Conservation (phyloP, 164 flowering plant genomes). For the Echeveria elegans region DNA sequence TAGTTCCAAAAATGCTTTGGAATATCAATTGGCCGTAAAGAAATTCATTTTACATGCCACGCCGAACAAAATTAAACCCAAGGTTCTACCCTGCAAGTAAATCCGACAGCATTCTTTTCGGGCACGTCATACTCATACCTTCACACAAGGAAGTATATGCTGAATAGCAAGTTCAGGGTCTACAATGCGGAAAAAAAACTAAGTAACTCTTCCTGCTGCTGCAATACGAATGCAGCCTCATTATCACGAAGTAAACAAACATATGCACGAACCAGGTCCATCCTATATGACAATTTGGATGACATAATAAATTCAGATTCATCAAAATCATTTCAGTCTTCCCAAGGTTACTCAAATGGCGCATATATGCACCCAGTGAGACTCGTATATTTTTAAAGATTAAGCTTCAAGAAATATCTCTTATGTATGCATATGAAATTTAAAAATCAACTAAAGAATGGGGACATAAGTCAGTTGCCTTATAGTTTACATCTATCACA, state of each 20-base stretch:
- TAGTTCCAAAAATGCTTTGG: no score
- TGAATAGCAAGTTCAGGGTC: slow-evolving; percentile 83
- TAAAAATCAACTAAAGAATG: no score
- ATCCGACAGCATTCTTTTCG: no score
- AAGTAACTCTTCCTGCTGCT: slow-evolving; percentile 94
- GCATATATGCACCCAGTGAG: no score
- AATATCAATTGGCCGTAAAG: no score
- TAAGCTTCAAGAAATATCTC: no score
- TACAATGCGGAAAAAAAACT: slow-evolving; percentile 73
- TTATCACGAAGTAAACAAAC: slow-evolving; percentile 91
- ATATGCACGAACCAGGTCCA: slow-evolving; percentile 91
- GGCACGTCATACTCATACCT: slow-evolving; percentile 58
- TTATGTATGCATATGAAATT: no score
- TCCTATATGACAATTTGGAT: slow-evolving; percentile 26
- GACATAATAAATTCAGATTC: not conserved
- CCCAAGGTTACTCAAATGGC: no score
- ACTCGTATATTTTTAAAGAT: no score
- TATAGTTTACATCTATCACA: no score
- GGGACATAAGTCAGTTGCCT: not conserved
- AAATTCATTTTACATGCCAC: slow-evolving; percentile 9
- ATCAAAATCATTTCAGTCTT: no score
- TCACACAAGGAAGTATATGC: slow-evolving; percentile 91
- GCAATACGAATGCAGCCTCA: slow-evolving; percentile 99
- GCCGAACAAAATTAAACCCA: not conserved
- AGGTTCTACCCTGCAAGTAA: not conserved